Evolutionary conservation across 1,284 basidiomycete species (phyloP).

Genomic region (Naganishia sp.): DNA sequence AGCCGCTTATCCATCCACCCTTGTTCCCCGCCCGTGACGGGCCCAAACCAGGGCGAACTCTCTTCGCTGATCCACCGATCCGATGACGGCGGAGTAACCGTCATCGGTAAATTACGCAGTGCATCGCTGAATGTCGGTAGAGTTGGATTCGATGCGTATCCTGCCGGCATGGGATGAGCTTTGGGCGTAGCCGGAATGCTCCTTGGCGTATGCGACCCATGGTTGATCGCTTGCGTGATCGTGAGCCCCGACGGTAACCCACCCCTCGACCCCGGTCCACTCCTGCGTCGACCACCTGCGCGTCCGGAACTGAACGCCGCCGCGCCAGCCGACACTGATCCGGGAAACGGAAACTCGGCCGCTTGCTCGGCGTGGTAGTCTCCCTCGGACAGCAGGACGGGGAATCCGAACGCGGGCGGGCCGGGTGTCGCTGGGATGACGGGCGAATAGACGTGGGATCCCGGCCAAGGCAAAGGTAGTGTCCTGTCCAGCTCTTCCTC

Average conservation of each 20-base stretch:
- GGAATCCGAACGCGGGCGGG: conserved; percentile 22
- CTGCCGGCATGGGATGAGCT: conserved; percentile 1
- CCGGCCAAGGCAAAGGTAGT: conserved; percentile 30
- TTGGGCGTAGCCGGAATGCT: neutral
- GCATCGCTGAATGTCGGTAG: conserved; percentile 2
- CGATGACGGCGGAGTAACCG: conserved; percentile 29
- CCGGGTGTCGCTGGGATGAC: conserved; percentile 18
- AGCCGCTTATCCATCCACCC: conserved; percentile 23
- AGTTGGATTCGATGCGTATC: neutral
- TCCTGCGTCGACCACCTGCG: conserved; percentile 8
- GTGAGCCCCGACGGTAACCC: neutral
- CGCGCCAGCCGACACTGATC: conserved; percentile 16
- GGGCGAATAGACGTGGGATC: conserved; percentile 27
- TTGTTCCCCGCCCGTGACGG: conserved; percentile 6
- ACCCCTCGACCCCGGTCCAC: conserved; percentile 10
- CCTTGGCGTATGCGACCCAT: neutral
- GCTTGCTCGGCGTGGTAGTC: conserved; percentile 30
- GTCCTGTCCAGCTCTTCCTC: neutral
- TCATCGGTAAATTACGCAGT: conserved; percentile 1
- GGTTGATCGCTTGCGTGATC: neutral
- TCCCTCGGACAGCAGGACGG: conserved; percentile 23
- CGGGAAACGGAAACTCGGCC: conserved; percentile 17
- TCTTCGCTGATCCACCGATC: conserved; percentile 32
- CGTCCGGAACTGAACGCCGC: conserved; percentile 15
- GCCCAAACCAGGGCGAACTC: conserved; percentile 14